Conservation (phyloP, 78 protist genomes). For the Dictyostelium purpureum region DNA sequence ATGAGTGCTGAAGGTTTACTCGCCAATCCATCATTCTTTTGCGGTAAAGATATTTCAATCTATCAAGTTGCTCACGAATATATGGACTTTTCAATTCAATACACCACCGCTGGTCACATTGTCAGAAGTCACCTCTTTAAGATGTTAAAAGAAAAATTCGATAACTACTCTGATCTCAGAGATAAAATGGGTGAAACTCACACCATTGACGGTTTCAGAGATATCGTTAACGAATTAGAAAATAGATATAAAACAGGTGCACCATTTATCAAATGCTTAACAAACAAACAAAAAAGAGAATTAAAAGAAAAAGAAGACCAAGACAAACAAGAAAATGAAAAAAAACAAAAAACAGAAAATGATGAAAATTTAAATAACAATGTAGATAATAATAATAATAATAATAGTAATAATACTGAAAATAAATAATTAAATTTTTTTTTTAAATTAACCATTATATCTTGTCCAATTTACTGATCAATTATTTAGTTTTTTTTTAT, state of each 20-base stretch:
- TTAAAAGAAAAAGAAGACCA: constrained; percentile 16
- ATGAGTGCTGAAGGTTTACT: constrained; percentile 81
- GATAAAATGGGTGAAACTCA: neutral
- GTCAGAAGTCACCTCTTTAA: constrained; percentile 36
- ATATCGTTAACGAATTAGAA: constrained; percentile 11
- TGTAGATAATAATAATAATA: neutral
- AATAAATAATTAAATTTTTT: too few species aligned
- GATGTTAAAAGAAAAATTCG: constrained; percentile 33
- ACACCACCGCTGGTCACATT: neutral
- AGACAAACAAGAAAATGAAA: neutral
- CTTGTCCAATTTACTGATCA: too few species aligned
- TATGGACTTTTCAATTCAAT: neutral
- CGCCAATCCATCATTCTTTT: constrained; percentile 68
- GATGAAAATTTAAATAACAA: neutral
- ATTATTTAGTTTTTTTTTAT: too few species aligned
- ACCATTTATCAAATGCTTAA: neutral
- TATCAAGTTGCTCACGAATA: constrained; percentile 45
- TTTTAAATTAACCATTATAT: too few species aligned
- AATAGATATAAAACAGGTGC: neutral
- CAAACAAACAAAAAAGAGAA: constrained; percentile 69
- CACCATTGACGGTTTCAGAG: neutral
- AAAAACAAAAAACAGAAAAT: neutral
- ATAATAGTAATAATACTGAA: neutral
- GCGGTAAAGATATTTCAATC: constrained; percentile 6
- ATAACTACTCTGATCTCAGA: constrained; percentile 30